Evolutionary conservation across 768 basidiomycete species (phyloP).

Genomic region (Hysterangium stoloniferum): DNA sequence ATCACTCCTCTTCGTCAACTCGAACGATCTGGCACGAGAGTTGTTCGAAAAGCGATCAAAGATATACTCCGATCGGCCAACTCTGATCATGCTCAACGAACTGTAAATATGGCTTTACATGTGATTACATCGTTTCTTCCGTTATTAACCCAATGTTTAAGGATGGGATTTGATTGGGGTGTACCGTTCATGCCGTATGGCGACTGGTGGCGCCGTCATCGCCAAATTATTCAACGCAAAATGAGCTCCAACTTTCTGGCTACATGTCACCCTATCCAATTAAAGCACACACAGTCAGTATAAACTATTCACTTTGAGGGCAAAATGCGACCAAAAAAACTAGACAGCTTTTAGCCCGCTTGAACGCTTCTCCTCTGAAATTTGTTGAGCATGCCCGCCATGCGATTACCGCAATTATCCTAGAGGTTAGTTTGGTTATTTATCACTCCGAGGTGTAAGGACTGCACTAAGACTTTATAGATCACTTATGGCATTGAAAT

Average conservation of each 20-base stretch:
- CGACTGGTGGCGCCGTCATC: constrained; percentile 24
- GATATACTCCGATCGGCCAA: constrained; percentile 22
- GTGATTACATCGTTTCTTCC: not conserved
- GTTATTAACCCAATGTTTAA: not conserved
- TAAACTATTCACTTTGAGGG: not conserved
- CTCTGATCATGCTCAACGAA: constrained; percentile 11
- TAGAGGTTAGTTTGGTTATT: not conserved
- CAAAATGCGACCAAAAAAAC: constrained; percentile 14
- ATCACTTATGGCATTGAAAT: constrained; percentile 12
- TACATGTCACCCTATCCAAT: constrained; percentile 27
- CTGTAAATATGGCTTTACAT: not conserved
- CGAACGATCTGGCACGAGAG: constrained; percentile 21
- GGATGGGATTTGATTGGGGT: constrained; percentile 25
- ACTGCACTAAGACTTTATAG: constrained; percentile 4
- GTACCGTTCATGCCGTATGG: constrained; percentile 24
- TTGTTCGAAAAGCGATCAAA: constrained; percentile 22
- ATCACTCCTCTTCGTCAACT: constrained; percentile 19
- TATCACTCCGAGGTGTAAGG: no score
- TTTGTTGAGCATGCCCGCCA: constrained; percentile 21
- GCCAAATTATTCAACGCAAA: constrained; percentile 23
- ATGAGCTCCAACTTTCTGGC: constrained; percentile 23
- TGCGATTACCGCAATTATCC: not conserved
- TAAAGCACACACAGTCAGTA: constrained; percentile 8
- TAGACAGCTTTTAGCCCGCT: constrained; percentile 23
- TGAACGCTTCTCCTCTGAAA: constrained; percentile 23